These are phyloP conservation scores for Sporothrix luriei DNA, from an alignment of 2,329 filamentous ascomycete species.

Conservation along the genomic window DNA sequence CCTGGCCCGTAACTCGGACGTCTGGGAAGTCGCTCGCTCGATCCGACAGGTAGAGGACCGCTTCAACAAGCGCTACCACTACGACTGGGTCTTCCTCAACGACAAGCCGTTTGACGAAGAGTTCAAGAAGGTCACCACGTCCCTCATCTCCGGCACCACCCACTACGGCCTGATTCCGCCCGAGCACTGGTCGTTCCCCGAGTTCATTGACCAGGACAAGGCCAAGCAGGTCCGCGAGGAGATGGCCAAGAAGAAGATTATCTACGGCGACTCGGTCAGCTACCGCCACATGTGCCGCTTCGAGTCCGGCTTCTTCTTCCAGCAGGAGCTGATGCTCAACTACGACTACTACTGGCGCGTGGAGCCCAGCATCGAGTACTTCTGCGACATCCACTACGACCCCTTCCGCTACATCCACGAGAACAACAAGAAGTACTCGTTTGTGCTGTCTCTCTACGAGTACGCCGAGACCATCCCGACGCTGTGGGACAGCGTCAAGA, in stretches of 20 bases:
- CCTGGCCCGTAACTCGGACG: conserved; percentile 85
- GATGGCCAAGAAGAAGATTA: conserved; percentile 93
- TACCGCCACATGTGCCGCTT: conserved; percentile 99
- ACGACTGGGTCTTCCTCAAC: conserved; percentile 99
- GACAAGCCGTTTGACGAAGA: conserved; percentile 89
- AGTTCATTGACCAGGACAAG: conserved; percentile 93
- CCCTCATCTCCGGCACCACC: conserved; percentile 89
- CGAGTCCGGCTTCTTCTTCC: conserved; percentile 99
- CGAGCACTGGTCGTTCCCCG: conserved; percentile 97
- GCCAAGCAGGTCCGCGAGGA: conserved; percentile 88
- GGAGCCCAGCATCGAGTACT: conserved; percentile 94
- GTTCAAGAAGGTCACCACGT: conserved; percentile 89
- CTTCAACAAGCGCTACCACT: conserved; percentile 95
- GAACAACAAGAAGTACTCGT: conserved; percentile 97
- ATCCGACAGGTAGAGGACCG: conserved; percentile 97
- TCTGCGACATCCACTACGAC: conserved; percentile 93
- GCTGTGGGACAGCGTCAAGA: conserved; percentile 92
- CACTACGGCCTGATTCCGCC: conserved; percentile 85
- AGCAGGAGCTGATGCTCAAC: conserved; percentile 86
- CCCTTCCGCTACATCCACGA: conserved; percentile 97
- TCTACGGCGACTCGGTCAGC: conserved; percentile 95
- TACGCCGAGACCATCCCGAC: conserved; percentile 96
- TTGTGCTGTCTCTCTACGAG: conserved; percentile 92
- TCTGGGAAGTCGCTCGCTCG: conserved; percentile 95
- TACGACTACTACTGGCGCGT: conserved; percentile 99